Evolutionary conservation across 768 basidiomycete species (phyloP), one percentile per base, ranked within the genome.

Genomic region (Phylloporus arenicola): DNA sequence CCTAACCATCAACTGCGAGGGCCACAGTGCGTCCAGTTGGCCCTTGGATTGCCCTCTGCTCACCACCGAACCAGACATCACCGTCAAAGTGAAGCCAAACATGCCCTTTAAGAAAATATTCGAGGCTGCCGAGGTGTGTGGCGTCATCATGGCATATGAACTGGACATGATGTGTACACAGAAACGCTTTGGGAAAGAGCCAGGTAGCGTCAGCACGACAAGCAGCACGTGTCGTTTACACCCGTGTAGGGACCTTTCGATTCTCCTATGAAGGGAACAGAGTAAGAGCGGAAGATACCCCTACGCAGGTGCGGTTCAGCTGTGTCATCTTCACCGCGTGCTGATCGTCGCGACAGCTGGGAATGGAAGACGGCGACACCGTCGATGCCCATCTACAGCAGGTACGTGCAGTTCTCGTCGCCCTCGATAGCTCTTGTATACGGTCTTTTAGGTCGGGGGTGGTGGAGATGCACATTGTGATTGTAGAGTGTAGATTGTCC

Each of bases 91-190:
- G 11, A 84, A 82, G 52, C 53, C 73, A 1, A 79, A 77, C 31
- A 86, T 79, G 73, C 70, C 72, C n/a, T 84, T 86, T 56, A 63
- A 69, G 34, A 86, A 85, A 65, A 79, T 85, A 22, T 85, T 86
- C 50, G 75, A 80, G 16, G 83, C 82, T 14, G 80, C 81, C 2
- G 81, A 84, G 74, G 84, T 84, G 56, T 20, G 77, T 24, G 14
- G 1, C 27, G 9, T n/a, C 30, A 9, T 41, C 31, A 11, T 14
- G 16, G 31, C 1, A n/a, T 34, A 34, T 45, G 30, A 52, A 4
- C 14, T 13, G 20, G 51, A 25, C 38, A n/a, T n/a, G 24, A 19
- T 45, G 11, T 20, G 12, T 14, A 27, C 30, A 16, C 56, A 85
- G 83, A 75, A 81, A 74, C 72, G 74, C 27, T 84, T 84, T 54